Conservation (phyloP, 23 red algal species). For the Gracilaria domingensis region DNA sequence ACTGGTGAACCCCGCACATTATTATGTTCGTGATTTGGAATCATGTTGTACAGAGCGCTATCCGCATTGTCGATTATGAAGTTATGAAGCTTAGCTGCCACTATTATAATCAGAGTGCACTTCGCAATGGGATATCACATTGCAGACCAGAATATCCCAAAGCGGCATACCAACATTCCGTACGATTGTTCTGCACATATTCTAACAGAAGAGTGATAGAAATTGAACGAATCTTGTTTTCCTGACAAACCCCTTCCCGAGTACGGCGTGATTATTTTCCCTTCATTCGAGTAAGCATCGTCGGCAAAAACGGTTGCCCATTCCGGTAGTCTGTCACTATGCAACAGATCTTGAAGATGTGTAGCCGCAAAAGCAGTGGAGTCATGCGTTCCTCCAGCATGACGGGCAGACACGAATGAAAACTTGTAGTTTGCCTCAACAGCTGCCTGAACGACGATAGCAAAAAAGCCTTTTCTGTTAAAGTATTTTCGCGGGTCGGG, state of each 20-base stretch:
- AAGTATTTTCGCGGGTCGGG: not conserved
- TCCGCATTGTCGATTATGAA: too few species aligned
- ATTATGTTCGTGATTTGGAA: too few species aligned
- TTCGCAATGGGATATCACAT: too few species aligned
- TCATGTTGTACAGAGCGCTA: too few species aligned
- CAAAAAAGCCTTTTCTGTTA: conserved; percentile 9
- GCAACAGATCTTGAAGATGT: not conserved
- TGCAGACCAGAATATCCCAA: too few species aligned
- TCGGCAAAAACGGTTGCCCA: conserved; percentile 36
- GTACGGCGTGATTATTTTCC: not conserved
- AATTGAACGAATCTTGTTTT: conserved; percentile 46
- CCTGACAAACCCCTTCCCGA: too few species aligned
- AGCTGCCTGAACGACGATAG: not conserved
- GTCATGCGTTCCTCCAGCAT: conserved; percentile 25
- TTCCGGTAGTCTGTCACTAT: not conserved
- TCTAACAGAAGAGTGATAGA: conserved; percentile 30
- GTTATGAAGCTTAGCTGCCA: too few species aligned
- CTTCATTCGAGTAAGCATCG: conserved; percentile 34
- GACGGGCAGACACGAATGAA: conserved; percentile 8
- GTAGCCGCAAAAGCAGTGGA: conserved; percentile 32
- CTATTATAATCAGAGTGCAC: too few species aligned
- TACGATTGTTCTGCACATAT: too few species aligned
- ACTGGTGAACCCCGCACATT: too few species aligned
- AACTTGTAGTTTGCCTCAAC: conserved; percentile 26
- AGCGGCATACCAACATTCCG: too few species aligned